A percentile compares a stretch with the other conserved stretches of the same genome.
phyloP scores from a whole-genome alignment of 78 protist genomes.

The Cyanophora paradoxa region DNA sequence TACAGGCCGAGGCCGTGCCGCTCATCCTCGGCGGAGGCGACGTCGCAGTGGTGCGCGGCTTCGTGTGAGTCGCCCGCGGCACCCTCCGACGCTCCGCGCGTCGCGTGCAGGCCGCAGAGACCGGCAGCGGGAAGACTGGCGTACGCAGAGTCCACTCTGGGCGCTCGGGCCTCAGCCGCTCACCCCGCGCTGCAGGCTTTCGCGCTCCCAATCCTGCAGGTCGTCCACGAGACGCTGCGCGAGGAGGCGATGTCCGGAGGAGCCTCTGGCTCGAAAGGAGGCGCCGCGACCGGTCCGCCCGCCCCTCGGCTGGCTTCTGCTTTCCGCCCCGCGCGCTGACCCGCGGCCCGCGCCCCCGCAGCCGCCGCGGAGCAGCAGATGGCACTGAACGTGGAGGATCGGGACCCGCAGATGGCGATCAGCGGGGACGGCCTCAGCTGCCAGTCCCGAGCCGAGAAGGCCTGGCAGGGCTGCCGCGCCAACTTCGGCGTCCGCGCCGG shows the following conservation, averaged over 20 bases:
- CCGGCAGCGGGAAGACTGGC: constrained; percentile 77
- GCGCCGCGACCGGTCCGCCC: background rate
- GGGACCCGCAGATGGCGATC: background rate
- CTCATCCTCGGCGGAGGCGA: constrained; percentile 41
- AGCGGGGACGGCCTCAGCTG: constrained; percentile 33
- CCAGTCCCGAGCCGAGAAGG: constrained; percentile 22
- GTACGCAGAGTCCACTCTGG: constrained; percentile 3
- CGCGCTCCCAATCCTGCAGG: constrained; percentile 48
- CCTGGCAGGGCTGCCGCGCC: constrained; percentile 45
- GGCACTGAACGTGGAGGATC: background rate
- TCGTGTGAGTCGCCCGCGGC: background rate
- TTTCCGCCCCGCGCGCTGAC: background rate
- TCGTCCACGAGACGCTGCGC: constrained; percentile 45
- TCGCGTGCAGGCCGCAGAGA: constrained; percentile 68
- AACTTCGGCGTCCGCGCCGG: constrained; percentile 32
- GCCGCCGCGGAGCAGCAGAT: background rate
- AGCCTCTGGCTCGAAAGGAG: background rate
- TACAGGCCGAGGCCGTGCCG: constrained; percentile 43
- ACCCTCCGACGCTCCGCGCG: no score
- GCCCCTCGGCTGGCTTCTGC: no score
- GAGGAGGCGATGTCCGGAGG: background rate
- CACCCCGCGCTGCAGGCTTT: constrained; percentile 1
- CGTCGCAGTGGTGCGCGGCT: background rate
- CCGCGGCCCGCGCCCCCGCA: background rate
- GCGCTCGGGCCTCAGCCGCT: background rate